phyloP scores from a whole-genome alignment of 2,329 filamentous ascomycete species.

The Hypoxylon sp. region DNA sequence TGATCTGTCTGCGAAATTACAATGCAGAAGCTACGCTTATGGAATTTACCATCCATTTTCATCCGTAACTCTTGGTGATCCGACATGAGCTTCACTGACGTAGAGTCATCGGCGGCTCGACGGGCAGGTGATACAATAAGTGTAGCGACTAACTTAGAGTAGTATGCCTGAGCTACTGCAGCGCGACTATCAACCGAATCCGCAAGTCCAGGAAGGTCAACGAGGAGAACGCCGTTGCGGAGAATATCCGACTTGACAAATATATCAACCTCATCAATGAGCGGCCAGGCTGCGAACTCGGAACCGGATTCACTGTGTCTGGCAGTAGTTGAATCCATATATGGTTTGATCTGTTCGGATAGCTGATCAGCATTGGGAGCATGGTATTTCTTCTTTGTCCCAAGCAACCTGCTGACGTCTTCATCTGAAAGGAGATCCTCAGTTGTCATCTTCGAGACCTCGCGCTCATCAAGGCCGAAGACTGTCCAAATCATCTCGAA shows the following conservation, averaged over 20 bases:
- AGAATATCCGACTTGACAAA: conserved; percentile 19
- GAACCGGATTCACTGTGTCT: background rate
- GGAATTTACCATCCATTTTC: conserved; percentile 16
- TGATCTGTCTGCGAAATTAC: conserved; percentile 10
- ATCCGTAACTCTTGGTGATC: conserved; percentile 18
- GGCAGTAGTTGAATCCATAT: conserved; percentile 16
- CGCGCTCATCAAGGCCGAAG: conserved; percentile 2
- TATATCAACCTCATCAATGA: conserved; percentile 8
- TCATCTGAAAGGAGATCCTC: background rate
- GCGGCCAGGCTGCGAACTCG: conserved; percentile 14
- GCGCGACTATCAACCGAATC: conserved; percentile 19
- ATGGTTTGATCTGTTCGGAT: conserved; percentile 6
- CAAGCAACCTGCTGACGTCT: background rate
- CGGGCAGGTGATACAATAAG: conserved; percentile 17
- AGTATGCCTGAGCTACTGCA: conserved; percentile 13
- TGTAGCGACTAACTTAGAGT: conserved; percentile 9
- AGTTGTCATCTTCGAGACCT: conserved; percentile 1
- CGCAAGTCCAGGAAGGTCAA: conserved; percentile 14
- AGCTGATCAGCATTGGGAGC: background rate
- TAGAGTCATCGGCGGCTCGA: conserved; percentile 17
- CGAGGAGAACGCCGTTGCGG: conserved; percentile 7
- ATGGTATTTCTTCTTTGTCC: conserved; percentile 1
- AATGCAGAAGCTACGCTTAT: conserved; percentile 8
- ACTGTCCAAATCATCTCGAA: conserved; percentile 7
- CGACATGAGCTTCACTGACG: conserved; percentile 7